phyloP scores from a whole-genome alignment of 805 yeast genomes.

The Cyberlindnera subsufficiens region DNA sequence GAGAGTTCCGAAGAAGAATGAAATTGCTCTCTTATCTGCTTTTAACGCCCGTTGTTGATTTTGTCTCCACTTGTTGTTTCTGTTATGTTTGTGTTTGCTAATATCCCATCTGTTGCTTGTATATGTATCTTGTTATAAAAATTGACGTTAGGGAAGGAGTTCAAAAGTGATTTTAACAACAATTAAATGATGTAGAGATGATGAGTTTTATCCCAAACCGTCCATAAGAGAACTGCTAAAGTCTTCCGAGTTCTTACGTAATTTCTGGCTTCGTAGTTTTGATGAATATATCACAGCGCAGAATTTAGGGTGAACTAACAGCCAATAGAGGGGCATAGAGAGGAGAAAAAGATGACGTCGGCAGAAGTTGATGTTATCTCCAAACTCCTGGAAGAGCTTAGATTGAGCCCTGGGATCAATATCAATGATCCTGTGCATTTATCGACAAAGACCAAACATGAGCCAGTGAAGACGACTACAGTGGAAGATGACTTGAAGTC shows the following conservation, averaged over 20 bases:
- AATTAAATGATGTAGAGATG: no score
- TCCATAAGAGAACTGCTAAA: no score
- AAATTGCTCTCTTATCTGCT: not conserved
- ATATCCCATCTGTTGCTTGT: not conserved
- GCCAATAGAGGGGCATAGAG: no score
- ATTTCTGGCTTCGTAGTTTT: no score
- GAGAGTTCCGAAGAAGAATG: slow-evolving; percentile 72
- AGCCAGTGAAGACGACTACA: not conserved
- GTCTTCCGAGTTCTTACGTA: no score
- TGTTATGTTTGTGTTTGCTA: no score
- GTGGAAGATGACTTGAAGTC: slow-evolving; percentile 22
- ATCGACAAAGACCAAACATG: slow-evolving; percentile 1
- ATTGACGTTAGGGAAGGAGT: not conserved
- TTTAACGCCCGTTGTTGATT: not conserved
- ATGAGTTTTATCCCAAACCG: no score
- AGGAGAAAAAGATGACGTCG: slow-evolving; percentile 12
- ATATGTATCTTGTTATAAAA: not conserved
- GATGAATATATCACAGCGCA: no score
- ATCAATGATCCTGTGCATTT: not conserved
- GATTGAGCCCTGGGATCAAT: not conserved
- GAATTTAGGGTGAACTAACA: no score
- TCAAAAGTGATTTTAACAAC: slow-evolving; percentile 6
- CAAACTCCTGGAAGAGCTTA: slow-evolving; percentile 3
- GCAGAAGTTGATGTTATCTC: slow-evolving; percentile 7
- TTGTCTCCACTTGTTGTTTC: not conserved